These are phyloP conservation scores for Phialocephala sp. DNA, from an alignment of 2,329 filamentous ascomycete species.

Conservation along the genomic window DNA sequence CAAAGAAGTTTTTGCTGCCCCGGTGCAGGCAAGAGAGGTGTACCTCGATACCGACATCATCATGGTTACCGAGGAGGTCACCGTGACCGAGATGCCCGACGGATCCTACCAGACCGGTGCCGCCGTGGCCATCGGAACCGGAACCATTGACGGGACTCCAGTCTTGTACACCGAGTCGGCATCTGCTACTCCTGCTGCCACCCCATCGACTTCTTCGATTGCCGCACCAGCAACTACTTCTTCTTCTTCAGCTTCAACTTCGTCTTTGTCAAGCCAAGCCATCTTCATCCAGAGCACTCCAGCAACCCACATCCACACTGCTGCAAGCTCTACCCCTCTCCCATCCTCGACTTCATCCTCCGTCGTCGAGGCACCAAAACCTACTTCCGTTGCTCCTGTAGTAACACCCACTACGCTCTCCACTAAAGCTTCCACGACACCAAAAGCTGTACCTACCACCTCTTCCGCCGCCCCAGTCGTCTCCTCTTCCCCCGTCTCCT, in stretches of 20 bases:
- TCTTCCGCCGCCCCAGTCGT: slow-evolving; percentile 13
- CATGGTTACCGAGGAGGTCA: slow-evolving; percentile 34
- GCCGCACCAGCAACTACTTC: slow-evolving; percentile 14
- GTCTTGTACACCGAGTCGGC: slow-evolving; percentile 23
- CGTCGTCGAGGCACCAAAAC: slow-evolving; percentile 4
- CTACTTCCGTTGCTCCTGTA: slow-evolving; percentile 15
- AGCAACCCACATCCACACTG: neutral
- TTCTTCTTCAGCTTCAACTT: slow-evolving; percentile 9
- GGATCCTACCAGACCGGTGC: slow-evolving; percentile 32
- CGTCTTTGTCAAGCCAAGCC: neutral
- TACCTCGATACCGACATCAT: slow-evolving; percentile 33
- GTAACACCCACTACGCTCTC: slow-evolving; percentile 18
- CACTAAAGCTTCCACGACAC: slow-evolving; percentile 8
- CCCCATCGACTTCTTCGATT: slow-evolving; percentile 13
- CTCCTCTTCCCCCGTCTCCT: slow-evolving; percentile 13
- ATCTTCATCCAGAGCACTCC: slow-evolving; percentile 13
- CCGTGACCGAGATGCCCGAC: slow-evolving; percentile 32
- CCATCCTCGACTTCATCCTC: slow-evolving; percentile 13
- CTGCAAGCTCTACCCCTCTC: neutral
- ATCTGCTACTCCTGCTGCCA: slow-evolving; percentile 15
- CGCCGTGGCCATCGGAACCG: slow-evolving; percentile 31
- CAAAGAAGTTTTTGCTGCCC: slow-evolving; percentile 36
- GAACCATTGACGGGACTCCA: slow-evolving; percentile 27
- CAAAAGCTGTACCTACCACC: neutral
- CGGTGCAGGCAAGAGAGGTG: slow-evolving; percentile 32